Percentiles rank a stretch among this genome's conserved stretches.
Evolutionary conservation across 2,329 filamentous ascomycete species (phyloP).

Genomic region (Lasiodiplodia hormozganensis): DNA sequence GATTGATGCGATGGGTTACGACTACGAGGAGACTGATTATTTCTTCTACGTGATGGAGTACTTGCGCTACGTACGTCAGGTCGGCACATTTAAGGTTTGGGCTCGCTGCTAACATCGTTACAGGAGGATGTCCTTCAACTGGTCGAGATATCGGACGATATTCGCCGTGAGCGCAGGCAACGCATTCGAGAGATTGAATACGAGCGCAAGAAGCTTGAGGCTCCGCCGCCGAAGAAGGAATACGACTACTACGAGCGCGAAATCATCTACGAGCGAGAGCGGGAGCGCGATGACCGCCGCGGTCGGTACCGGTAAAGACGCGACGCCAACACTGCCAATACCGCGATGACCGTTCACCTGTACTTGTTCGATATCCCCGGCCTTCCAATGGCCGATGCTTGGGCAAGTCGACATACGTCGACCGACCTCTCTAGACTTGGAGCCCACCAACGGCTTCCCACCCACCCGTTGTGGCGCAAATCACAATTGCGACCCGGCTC

Average conservation of each 20-base stretch:
- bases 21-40: conserved; percentile 86
- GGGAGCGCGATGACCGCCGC: conserved; percentile 54
- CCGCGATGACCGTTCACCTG: neutral
- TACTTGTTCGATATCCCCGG: neutral
- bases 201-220: conserved; percentile 51
- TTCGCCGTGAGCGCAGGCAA: conserved; percentile 70
- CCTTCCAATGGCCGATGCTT: neutral
- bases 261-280: conserved; percentile 60
- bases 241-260: conserved; percentile 74
- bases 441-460: neutral
- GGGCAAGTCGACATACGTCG: neutral
- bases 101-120: conserved; percentile 41
- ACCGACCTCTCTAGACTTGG: neutral
- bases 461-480: neutral
- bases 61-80: conserved; percentile 76
- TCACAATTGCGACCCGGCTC: neutral
- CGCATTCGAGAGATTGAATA: conserved; percentile 68
- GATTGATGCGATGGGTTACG: conserved; percentile 82
- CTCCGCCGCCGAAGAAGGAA: conserved; percentile 41
- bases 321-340: neutral
- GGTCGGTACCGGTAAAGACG: conserved; percentile 45
- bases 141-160: conserved; percentile 81
- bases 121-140: conserved; percentile 88
- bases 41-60: conserved; percentile 96
- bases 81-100: no score